Evolutionary conservation across 2,329 filamentous ascomycete genomes (phyloP), one percentile per base, ranked within the genome.

Genomic region (Dothiorella sarmentorum): DNA sequence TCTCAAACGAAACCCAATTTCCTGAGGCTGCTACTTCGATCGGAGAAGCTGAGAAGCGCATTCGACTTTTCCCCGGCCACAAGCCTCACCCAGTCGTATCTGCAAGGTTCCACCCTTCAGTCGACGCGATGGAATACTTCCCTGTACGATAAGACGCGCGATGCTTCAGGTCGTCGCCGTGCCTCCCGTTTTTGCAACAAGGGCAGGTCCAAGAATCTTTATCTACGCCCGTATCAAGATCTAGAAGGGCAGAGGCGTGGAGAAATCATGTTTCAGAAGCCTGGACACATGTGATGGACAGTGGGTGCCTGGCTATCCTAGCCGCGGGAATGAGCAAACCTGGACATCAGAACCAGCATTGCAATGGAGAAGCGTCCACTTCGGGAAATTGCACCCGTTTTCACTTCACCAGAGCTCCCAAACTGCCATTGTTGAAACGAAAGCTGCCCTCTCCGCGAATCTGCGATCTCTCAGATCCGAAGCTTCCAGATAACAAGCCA

Each of bases 401-500:
- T 22, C 24, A 24, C 45, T 51, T 24, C 11, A 3, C 17, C 22
- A 15, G 13, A 7, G 37, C 37, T 18, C 10, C 9, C 4, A 26
- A 26, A 24, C 40, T 7, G n/a, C 26, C 15, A 18, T n/a, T 24
- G 20, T 29, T 26, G 24, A 13, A 45, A 40, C 5, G 7, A 22
- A 22, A 9, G 47, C 22, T 33, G 26, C 29, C n/a, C 33, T 5
- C 24, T 31, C 29, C 35, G 13, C 20, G 10, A 29, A 40, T 29
- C 33, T 18, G 17, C 49, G 35, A 26, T 29, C 24, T 26, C 35
- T 9, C 49, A 17, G 22, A 35, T 13, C 20, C 24, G 22, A 18
- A 11, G 24, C 20, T 40, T 29, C 35, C 17, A 53, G 49, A 53
- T 53, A 53, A 53, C 49, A 38, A 49, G 49, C 49, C 49, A 26